phyloP scores from a whole-genome alignment of 768 basidiomycete genomes.

The Cubamyces sp. region DNA sequence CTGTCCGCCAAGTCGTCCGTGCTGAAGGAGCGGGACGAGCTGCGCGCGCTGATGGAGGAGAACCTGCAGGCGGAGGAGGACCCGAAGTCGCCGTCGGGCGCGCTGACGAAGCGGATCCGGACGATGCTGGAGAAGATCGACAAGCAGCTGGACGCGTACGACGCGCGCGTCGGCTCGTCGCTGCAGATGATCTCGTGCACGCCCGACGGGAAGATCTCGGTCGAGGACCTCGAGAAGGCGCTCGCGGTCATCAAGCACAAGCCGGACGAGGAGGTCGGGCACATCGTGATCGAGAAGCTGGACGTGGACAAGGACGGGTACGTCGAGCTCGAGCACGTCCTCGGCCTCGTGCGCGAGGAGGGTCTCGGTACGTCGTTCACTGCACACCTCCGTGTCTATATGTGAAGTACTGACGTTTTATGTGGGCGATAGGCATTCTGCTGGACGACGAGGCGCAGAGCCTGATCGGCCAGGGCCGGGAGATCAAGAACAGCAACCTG shows the following conservation, averaged over 20 bases:
- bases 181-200: slow-evolving; percentile 87
- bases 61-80: slow-evolving; percentile 90
- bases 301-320: slow-evolving; percentile 97
- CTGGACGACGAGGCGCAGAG: slow-evolving; percentile 85
- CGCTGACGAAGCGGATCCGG: slow-evolving; percentile 94
- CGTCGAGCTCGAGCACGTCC: slow-evolving; percentile 93
- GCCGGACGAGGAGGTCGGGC: slow-evolving; percentile 88
- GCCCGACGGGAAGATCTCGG: slow-evolving; percentile 85
- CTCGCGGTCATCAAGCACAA: slow-evolving; percentile 91
- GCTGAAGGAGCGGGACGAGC: slow-evolving; percentile 93
- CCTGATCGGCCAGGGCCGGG: slow-evolving; percentile 81
- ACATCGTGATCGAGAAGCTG: slow-evolving; percentile 87
- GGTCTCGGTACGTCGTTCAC: slow-evolving; percentile 62
- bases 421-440: slow-evolving; percentile 63
- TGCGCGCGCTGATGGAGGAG: slow-evolving; percentile 91
- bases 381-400: background rate
- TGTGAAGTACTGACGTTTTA: background rate
- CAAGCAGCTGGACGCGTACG: slow-evolving; percentile 88
- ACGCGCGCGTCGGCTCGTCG: slow-evolving; percentile 81
- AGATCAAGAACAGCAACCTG: slow-evolving; percentile 67
- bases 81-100: slow-evolving; percentile 79
- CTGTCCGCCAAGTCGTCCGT: slow-evolving; percentile 94
- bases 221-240: slow-evolving; percentile 88
- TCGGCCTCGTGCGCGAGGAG: slow-evolving; percentile 86
- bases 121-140: slow-evolving; percentile 97